Base-by-base conservation (phyloP, 2,329 filamentous ascomycete species). In the Arthrobotrys pseudoclavata region DNA sequence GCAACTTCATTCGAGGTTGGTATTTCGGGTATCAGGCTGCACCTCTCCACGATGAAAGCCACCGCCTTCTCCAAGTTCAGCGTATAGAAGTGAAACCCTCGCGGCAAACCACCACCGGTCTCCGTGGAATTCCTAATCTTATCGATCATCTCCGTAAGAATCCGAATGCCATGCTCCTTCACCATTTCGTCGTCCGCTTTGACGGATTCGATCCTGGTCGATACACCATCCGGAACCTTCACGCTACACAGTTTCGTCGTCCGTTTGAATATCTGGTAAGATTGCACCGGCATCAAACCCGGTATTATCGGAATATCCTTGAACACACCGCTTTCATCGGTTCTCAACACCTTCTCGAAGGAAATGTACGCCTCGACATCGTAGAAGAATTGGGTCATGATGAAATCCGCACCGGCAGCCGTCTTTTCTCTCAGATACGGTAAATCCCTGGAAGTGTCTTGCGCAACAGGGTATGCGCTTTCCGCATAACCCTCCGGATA, bases 341-440 rank as follows among this genome's bases (percentile, higher is more conserved):
- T 88, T 76, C 94, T 87, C 80, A 99, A 84, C 62, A 87, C 88
- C 79, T 86, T 87, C 85, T 98, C 95, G 82, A 96, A 98, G 37
- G 86, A 86, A 69, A 90, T 88, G 83, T 96, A 99, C 18, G 92
- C 92, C 2, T 92, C 87, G 24, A 94, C 88, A 82, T 98, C 94
- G 84, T 97, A 99, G 84, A 97, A 98, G 7, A 99, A 87, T 84
- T 99, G 96, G 0, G 96, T 98, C 93, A 99, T 97, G 84, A 99
- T 92, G 83, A 99, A 99, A 84, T 98, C 94, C 62, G 94, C 96
- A 0, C 96, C 96, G 2, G 96, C 96, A 81, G 91, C 87, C 0
- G 91, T 91, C 87, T 99, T 99, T 80, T 97, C 94, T 10, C 97
- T 89, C 67, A 99, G 86, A 82, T 92, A 97, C 0, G 94, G 92